Conservation (phyloP, 164 flowering plant species). For the Hamamelis virginiana region DNA sequence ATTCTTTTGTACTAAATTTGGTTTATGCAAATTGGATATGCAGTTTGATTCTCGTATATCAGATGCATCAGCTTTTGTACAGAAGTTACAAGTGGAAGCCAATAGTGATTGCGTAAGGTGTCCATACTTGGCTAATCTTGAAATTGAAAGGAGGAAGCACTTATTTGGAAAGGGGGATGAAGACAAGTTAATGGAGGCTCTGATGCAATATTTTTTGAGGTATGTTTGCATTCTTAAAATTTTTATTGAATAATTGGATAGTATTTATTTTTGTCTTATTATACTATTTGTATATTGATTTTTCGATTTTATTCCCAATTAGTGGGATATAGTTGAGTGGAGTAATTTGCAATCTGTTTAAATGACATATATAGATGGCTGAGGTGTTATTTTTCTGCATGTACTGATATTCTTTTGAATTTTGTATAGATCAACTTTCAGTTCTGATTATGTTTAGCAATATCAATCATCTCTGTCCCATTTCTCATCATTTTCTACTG, state of each 20-base stretch:
- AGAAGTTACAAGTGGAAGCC: slow-evolving; percentile 42
- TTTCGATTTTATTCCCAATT: background rate
- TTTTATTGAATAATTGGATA: background rate
- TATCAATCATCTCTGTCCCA: background rate
- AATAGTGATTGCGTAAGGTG: slow-evolving; percentile 43
- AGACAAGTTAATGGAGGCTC: slow-evolving; percentile 46
- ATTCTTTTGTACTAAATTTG: slow-evolving; percentile 8
- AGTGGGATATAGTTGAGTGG: background rate
- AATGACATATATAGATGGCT: background rate
- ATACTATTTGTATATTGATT: background rate
- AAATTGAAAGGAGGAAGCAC: slow-evolving; percentile 69
- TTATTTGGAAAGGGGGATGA: slow-evolving; percentile 59
- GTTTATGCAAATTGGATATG: slow-evolving; percentile 24
- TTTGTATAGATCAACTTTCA: background rate
- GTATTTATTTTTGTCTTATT: no score
- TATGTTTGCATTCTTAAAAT: slow-evolving; percentile 17
- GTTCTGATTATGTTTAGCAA: background rate
- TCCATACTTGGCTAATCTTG: slow-evolving; percentile 74
- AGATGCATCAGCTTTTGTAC: slow-evolving; percentile 50
- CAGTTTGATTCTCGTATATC: slow-evolving; percentile 80
- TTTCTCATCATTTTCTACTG: background rate
- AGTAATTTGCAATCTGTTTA: background rate
- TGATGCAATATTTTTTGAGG: slow-evolving; percentile 68
- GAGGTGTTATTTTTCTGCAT: background rate
- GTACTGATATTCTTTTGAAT: background rate